Evolutionary conservation across 805 yeast genomes (phyloP).

Genomic region (Wickerhamomyces mucosus): DNA sequence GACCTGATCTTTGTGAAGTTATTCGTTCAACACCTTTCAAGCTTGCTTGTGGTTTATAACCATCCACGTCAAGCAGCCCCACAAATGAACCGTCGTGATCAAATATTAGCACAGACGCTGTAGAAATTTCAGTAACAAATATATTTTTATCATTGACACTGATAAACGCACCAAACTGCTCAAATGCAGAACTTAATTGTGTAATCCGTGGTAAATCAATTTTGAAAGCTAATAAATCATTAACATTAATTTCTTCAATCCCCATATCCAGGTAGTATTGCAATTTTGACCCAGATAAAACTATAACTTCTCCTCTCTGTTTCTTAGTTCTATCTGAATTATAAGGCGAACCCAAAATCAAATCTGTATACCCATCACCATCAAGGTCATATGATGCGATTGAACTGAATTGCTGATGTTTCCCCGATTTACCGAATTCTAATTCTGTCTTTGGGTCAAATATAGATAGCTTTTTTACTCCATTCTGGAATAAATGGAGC

Average conservation of each 20-base stretch:
- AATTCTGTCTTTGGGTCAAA: conserved; percentile 17
- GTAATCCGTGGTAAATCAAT: conserved; percentile 13
- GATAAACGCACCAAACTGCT: conserved; percentile 31
- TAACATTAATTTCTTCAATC: conserved; percentile 4
- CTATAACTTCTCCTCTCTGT: conserved; percentile 29
- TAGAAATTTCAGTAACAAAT: conserved; percentile 30
- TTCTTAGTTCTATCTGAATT: conserved; percentile 7
- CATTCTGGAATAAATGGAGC: conserved; percentile 27
- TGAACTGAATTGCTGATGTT: conserved; percentile 32
- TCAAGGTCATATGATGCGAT: conserved; percentile 25
- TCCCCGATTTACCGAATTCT: conserved; percentile 30
- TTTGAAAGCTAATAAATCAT: not conserved
- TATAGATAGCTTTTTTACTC: conserved; percentile 19
- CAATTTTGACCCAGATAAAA: conserved; percentile 22
- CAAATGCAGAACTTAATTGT: conserved; percentile 22
- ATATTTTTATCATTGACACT: conserved; percentile 18
- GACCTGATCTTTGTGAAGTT: conserved; percentile 7
- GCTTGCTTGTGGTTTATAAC: conserved; percentile 21
- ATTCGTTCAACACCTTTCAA: conserved; percentile 8
- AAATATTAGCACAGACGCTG: conserved; percentile 29
- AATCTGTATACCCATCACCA: conserved; percentile 30
- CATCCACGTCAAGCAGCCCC: conserved; percentile 7
- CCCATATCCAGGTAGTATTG: conserved; percentile 5
- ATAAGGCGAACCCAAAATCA: conserved; percentile 36
- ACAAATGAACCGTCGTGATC: conserved; percentile 10